phyloP scores from a whole-genome alignment of 176 grass and related monocot species.

The Avena eriantha region DNA sequence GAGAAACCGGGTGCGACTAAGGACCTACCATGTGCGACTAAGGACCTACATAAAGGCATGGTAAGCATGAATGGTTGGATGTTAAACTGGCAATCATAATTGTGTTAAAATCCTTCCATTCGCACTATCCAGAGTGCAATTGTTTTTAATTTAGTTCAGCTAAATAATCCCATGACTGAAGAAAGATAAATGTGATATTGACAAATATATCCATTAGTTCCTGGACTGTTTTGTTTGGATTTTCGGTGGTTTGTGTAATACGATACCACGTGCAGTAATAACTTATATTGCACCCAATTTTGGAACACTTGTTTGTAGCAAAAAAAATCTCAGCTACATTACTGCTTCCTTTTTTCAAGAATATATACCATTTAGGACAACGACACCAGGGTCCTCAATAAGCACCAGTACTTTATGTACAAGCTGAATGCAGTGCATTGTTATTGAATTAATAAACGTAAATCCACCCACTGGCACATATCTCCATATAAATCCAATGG shows the following conservation, averaged over 20 bases:
- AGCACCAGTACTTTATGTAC: background rate
- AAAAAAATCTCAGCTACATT: background rate
- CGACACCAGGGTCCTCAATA: background rate
- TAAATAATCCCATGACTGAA: background rate
- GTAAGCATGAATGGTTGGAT: background rate
- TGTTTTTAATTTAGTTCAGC: background rate
- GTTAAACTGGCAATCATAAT: background rate
- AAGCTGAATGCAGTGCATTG: background rate
- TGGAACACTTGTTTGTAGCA: background rate
- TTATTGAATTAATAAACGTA: background rate
- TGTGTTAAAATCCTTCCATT: background rate
- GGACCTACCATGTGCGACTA: background rate
- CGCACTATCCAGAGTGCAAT: background rate
- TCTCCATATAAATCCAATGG: background rate
- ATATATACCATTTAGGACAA: background rate
- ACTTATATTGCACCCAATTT: background rate
- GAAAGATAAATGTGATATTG: constrained; percentile 1
- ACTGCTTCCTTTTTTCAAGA: background rate
- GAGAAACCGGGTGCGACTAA: background rate
- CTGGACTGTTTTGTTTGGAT: background rate
- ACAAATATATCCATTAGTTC: constrained; percentile 6
- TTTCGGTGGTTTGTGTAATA: constrained; percentile 10
- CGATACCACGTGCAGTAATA: background rate
- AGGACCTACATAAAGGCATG: background rate
- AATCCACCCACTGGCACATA: background rate